Percentiles rank a stretch among this genome's conserved stretches.
These are phyloP conservation scores for Tylopilus sp. DNA, from an alignment of 1,284 basidiomycete genomes.

Conservation along the genomic window DNA sequence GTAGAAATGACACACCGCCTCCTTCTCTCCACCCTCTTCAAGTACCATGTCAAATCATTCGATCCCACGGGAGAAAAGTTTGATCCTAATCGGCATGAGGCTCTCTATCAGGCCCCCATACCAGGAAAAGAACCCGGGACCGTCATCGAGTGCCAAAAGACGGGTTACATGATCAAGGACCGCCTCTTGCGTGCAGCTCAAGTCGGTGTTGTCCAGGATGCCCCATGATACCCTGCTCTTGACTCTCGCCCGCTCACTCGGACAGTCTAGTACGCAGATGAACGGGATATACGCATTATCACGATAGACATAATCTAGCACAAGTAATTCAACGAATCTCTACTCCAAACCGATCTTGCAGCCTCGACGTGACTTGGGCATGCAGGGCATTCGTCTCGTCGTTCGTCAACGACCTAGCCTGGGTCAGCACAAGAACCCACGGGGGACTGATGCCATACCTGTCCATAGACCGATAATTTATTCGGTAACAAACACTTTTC, in stretches of 20 bases:
- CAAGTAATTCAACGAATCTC: constrained; percentile 62
- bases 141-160: constrained; percentile 88
- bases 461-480: constrained; percentile 97
- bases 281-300: constrained; percentile 22
- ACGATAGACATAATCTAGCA: constrained; percentile 35
- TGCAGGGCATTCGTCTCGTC: constrained; percentile 86
- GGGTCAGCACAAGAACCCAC: background rate
- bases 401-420: constrained; percentile 74
- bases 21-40: constrained; percentile 84
- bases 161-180: constrained; percentile 89
- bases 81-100: constrained; percentile 94
- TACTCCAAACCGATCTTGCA: constrained; percentile 63
- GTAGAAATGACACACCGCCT: constrained; percentile 91
- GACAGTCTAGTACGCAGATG: background rate
- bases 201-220: constrained; percentile 87
- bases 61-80: constrained; percentile 91
- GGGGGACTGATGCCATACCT: constrained; percentile 42
- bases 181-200: constrained; percentile 91
- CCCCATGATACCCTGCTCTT: constrained; percentile 37
- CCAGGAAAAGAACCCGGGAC: constrained; percentile 84
- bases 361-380: constrained; percentile 46
- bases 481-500: constrained; percentile 81
- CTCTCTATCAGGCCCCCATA: constrained; percentile 91
- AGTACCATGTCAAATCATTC: constrained; percentile 87
- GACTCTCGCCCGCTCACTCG: background rate